Conservation (phyloP, 805 yeast species). For the Cyberlindnera amylophila region DNA sequence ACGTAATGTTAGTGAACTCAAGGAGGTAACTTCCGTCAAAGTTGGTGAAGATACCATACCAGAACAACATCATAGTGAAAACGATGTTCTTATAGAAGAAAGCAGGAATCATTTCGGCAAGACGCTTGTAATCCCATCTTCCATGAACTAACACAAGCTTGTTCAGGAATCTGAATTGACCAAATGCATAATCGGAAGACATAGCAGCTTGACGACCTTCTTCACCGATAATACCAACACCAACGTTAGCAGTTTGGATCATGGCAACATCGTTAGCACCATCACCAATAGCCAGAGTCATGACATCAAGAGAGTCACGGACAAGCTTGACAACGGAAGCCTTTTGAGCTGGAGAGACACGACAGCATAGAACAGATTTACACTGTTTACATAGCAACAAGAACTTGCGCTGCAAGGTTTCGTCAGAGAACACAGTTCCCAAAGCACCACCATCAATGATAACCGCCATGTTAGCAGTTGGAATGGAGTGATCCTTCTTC, state of each 20-base stretch:
- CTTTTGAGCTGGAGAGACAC: constrained; percentile 86
- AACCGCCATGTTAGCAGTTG: constrained; percentile 63
- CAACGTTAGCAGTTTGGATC: constrained; percentile 86
- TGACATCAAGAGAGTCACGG: constrained; percentile 68
- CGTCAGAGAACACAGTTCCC: constrained; percentile 45
- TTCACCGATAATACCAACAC: constrained; percentile 89
- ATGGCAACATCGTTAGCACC: constrained; percentile 89
- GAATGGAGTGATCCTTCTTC: constrained; percentile 58
- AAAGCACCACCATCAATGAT: constrained; percentile 81
- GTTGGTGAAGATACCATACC: constrained; percentile 73
- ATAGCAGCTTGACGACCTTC: constrained; percentile 88
- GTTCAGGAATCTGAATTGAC: constrained; percentile 71
- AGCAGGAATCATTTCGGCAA: constrained; percentile 79
- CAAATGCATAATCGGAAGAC: constrained; percentile 85
- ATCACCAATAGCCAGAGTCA: constrained; percentile 86
- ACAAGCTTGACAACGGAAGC: constrained; percentile 80
- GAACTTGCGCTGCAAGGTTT: constrained; percentile 49
- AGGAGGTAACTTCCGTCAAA: constrained; percentile 78
- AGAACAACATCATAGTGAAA: constrained; percentile 68
- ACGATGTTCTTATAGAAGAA: constrained; percentile 78
- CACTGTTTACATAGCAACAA: constrained; percentile 74
- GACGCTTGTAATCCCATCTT: constrained; percentile 80
- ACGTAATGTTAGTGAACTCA: constrained; percentile 77
- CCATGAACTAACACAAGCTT: constrained; percentile 74
- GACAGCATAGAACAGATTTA: constrained; percentile 77